A percentile compares a stretch with the other conserved stretches of the same genome.
Evolutionary conservation across 257 asterid species (phyloP).

Genomic region (Osmanthus fragrans): DNA sequence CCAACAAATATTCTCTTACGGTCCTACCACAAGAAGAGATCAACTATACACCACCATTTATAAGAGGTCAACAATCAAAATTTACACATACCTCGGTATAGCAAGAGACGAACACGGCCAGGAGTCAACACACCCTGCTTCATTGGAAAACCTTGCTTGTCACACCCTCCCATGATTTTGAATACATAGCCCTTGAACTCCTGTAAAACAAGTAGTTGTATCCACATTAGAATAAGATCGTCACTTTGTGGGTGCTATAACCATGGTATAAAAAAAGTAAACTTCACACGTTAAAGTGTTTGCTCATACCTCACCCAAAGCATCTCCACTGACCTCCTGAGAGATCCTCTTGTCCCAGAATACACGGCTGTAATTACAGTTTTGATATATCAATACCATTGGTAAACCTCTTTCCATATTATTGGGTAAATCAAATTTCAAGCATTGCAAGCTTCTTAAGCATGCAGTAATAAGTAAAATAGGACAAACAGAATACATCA

Average conservation of each 20-base stretch:
- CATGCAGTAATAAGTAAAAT: no score
- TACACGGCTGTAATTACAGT: slow-evolving; percentile 36
- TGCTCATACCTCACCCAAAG: slow-evolving; percentile 47
- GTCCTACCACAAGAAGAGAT: background rate
- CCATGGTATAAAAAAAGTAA: background rate
- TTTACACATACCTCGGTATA: slow-evolving; percentile 40
- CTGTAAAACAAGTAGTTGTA: slow-evolving; percentile 23
- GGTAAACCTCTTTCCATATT: background rate
- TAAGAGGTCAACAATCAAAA: background rate
- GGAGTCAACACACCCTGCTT: slow-evolving; percentile 65
- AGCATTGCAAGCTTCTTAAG: no score
- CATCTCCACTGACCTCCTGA: slow-evolving; percentile 49
- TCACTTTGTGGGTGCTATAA: background rate
- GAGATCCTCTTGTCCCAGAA: slow-evolving; percentile 54
- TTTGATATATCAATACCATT: background rate
- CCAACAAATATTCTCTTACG: background rate
- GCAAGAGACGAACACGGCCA: slow-evolving; percentile 50
- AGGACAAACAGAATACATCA: no score
- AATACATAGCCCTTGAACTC: slow-evolving; percentile 50
- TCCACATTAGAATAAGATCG: background rate
- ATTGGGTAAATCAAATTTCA: background rate
- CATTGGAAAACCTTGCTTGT: slow-evolving; percentile 67
- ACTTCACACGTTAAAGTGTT: background rate
- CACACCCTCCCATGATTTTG: slow-evolving; percentile 67
- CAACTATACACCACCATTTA: background rate